A percentile compares a stretch with the other conserved stretches of the same genome.
These are phyloP conservation scores for Blastobotrys aristatus DNA, from an alignment of 1,139 yeast species.

Conservation along the genomic window DNA sequence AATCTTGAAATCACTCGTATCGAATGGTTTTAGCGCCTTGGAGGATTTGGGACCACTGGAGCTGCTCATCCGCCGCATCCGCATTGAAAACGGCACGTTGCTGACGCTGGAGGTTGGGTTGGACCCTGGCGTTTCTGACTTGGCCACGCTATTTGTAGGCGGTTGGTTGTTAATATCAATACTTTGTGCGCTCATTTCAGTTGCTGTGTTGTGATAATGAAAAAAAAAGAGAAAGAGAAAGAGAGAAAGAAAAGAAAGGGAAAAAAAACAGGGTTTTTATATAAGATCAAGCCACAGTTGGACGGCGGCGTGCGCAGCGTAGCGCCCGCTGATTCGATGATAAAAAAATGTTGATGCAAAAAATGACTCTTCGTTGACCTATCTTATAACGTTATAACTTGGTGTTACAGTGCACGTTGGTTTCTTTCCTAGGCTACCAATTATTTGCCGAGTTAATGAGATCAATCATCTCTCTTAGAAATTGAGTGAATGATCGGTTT, in stretches of 20 bases:
- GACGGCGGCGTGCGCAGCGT: too few species aligned
- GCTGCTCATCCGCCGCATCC: slow-evolving; percentile 37
- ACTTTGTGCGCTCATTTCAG: slow-evolving; percentile 4
- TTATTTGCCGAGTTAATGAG: too few species aligned
- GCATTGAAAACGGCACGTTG: slow-evolving; percentile 15
- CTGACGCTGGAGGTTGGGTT: slow-evolving; percentile 14
- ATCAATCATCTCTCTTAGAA: too few species aligned
- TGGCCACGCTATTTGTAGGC: slow-evolving; percentile 41
- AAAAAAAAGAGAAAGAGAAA: neutral
- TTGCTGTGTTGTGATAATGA: neutral
- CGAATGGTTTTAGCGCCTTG: slow-evolving; percentile 79
- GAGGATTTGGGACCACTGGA: slow-evolving; percentile 23
- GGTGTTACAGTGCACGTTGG: too few species aligned
- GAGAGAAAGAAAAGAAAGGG: neutral
- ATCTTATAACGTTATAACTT: too few species aligned
- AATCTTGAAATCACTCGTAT: slow-evolving; percentile 89
- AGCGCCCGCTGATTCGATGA: too few species aligned
- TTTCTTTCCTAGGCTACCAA: too few species aligned
- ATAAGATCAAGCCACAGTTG: too few species aligned
- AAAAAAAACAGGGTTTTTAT: neutral
- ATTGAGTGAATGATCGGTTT: too few species aligned
- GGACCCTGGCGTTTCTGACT: slow-evolving; percentile 61
- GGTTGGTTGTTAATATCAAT: neutral
- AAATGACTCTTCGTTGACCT: too few species aligned
- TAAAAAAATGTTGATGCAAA: too few species aligned